phyloP scores from a whole-genome alignment of 192 early-diverging fungal genomes.

The Geosiphon pyriformis region DNA sequence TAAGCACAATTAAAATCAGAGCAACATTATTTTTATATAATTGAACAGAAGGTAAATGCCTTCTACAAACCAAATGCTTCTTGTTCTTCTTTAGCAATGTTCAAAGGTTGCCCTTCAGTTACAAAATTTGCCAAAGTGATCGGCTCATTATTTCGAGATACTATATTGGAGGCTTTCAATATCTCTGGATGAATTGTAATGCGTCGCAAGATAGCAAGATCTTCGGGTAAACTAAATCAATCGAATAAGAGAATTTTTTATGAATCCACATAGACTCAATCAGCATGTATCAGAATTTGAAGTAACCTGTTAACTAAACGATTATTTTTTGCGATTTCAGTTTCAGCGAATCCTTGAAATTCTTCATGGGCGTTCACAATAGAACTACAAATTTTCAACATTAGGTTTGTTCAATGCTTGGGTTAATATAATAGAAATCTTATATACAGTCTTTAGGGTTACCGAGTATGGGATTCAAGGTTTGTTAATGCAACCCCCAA shows the following conservation, averaged over 20 bases:
- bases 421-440: no score
- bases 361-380: constrained; percentile 37
- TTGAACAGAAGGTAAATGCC: neutral
- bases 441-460: no score
- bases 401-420: no score
- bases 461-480: constrained; percentile 41
- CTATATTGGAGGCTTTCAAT: constrained; percentile 12
- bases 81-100: neutral
- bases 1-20: neutral
- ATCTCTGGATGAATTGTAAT: constrained; percentile 44
- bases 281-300: neutral
- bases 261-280: neutral
- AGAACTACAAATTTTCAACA: constrained; percentile 26
- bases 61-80: constrained; percentile 9
- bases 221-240: constrained; percentile 30
- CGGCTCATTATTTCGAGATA: neutral
- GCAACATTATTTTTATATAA: neutral
- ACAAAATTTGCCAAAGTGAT: constrained; percentile 8
- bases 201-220: constrained; percentile 37
- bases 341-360: constrained; percentile 37
- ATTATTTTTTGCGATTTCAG: constrained; percentile 36
- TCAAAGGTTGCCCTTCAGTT: neutral
- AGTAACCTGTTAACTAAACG: constrained; percentile 34
- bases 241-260: neutral
- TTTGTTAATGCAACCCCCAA: constrained; percentile 47